phyloP scores from a whole-genome alignment of 768 basidiomycete genomes.

The Sporobolomyces pararoseus region DNA sequence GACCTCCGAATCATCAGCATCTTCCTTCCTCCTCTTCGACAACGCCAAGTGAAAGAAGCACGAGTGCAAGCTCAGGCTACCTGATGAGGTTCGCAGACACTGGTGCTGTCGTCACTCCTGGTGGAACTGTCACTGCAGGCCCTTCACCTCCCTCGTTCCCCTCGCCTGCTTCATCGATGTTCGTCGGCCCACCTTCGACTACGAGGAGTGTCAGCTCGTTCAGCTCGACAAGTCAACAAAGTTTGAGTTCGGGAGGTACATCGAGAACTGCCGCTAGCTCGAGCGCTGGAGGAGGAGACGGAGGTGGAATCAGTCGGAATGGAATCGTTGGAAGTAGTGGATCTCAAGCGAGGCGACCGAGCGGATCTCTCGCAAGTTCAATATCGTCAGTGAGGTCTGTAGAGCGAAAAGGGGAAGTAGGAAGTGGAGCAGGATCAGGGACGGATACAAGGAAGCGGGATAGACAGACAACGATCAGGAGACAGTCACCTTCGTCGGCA shows the following conservation, averaged over 20 bases:
- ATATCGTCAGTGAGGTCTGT: background rate
- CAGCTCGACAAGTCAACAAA: constrained; percentile 14
- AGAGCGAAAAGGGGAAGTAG: background rate
- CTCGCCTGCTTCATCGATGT: background rate
- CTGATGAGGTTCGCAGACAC: constrained; percentile 38
- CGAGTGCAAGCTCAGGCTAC: constrained; percentile 13
- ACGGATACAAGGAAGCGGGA: background rate
- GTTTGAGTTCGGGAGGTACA: background rate
- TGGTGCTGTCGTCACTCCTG: constrained; percentile 25
- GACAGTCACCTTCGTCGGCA: background rate
- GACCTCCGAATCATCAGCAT: background rate
- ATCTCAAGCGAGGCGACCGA: background rate
- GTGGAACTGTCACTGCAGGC: constrained; percentile 13
- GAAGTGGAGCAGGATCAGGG: background rate
- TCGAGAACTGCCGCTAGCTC: constrained; percentile 19
- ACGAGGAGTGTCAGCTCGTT: constrained; percentile 5
- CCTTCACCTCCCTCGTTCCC: constrained; percentile 3
- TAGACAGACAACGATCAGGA: constrained; percentile 22
- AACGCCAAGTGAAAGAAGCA: background rate
- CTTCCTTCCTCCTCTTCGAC: background rate
- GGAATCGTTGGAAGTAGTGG: background rate
- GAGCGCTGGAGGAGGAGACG: background rate
- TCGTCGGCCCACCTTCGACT: background rate
- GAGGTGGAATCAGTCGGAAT: background rate
- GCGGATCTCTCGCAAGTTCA: constrained; percentile 12